Percentiles rank a stretch among this genome's conserved stretches.
Conservation (phyloP, 2,329 filamentous ascomycete species). For the Monosporascus sp. region DNA sequence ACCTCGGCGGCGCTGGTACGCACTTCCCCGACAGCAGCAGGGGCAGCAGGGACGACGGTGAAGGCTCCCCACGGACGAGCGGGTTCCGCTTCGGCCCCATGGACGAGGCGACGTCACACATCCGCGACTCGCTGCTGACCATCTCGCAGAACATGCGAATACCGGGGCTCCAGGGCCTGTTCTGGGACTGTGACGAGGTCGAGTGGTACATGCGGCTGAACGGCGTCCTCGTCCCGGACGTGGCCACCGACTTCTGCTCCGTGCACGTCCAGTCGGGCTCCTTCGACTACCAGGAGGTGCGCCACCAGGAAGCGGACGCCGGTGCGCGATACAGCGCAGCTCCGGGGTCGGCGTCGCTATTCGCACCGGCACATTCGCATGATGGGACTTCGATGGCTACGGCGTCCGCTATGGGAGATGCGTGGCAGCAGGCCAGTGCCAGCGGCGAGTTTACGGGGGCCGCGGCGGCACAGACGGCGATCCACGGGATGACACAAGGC, state of each 20-base stretch:
- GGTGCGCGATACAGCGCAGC: neutral
- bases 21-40: constrained; percentile 45
- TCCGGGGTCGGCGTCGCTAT: neutral
- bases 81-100: constrained; percentile 46
- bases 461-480: too few relatives aligned
- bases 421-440: too few relatives aligned
- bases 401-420: too few relatives aligned
- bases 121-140: constrained; percentile 39
- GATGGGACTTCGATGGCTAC: too few relatives aligned
- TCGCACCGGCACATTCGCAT: neutral
- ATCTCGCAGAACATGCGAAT: constrained; percentile 47
- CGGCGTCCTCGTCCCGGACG: constrained; percentile 55
- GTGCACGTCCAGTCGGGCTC: constrained; percentile 47
- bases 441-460: too few relatives aligned
- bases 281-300: constrained; percentile 9
- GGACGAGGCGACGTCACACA: constrained; percentile 30
- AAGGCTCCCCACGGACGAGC: constrained; percentile 19
- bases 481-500: too few relatives aligned
- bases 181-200: constrained; percentile 72
- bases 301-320: neutral
- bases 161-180: constrained; percentile 65
- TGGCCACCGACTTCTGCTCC: constrained; percentile 54
- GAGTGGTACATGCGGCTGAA: constrained; percentile 65
- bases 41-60: constrained; percentile 10
- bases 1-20: constrained; percentile 63